Evolutionary conservation across 192 early-diverging fungal species (phyloP), one percentile per base, ranked within the genome.

Genomic region (Rhizoclosmatium sp.): DNA sequence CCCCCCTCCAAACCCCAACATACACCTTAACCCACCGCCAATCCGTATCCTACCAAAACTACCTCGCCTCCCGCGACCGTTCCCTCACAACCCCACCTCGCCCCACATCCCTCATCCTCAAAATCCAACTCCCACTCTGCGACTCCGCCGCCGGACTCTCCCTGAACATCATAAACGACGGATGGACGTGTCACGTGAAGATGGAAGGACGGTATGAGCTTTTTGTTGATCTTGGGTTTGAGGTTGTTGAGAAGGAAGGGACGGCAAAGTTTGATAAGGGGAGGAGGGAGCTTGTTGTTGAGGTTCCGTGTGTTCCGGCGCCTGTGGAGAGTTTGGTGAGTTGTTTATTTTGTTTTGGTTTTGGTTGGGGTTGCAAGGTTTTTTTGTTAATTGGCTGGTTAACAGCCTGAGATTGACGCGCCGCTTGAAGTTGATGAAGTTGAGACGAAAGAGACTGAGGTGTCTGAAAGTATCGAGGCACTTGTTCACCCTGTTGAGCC

Each of bases 201-300:
- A 81, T 82, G 54, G 71, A 10, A 3, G 19, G 10, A 31, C 21
- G 47, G 31, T 90, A 88, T 71, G 58, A 76, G 59, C 69, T 88
- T 5, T 45, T 62, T 75, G 47, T 90, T 10, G 59, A 71, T 10
- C 69, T 90, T 23, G 87, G 88, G 58, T 90, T 85, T 70, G 61
- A 72, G 48, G 85, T 90, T 10, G 39, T 64, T 12, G 59, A 71
- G 12, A 85, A 85, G 23, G 59, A 82, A 14, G 86, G 82, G 10
- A 60, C 51, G 12, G 89, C 89, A 1, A 78, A 75, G 74, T 90
- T 90, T 79, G 83, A 87, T 62, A 81, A 80, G 70, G 65, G 39
- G 19, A 80, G 45, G 65, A 54, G 80, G 69, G 73, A 59, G 4
- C 76, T 90, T 31, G 72, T 60, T 14, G 78, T 89, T 0, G 80